Base-by-base conservation (phyloP, 2,329 filamentous ascomycete genomes). In the Exophiala oligosperma region DNA sequence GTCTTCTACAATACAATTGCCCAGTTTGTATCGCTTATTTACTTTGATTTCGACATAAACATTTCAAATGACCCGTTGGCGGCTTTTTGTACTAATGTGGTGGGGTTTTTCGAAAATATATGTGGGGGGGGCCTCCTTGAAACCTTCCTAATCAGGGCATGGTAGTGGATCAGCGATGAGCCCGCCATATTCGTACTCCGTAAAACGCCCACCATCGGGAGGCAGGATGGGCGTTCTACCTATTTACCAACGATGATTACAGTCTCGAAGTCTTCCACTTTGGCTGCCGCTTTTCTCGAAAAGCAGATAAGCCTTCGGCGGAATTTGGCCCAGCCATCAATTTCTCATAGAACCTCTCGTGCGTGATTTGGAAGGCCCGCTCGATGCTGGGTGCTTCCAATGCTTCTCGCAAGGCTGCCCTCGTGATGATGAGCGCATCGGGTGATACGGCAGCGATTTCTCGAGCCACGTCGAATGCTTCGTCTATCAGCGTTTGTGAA, bases 221-320 rank as follows among this genome's bases (percentile, higher is more conserved):
- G 17, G 17, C 17, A 17, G 17, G 17, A 17, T 17, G 17, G 17
- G 17, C 17, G 17, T 17, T 17, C 17, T 17, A 17, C 17, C 17
- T 17, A 17, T 17, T 17, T 17, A 17, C 17, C 17, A 17, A 17
- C 17, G 17, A 17, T 17, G 17, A 37, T 51, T 84, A 76, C 52
- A 76, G 56, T 62, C 75, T 76, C 59, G 72, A 75, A 52, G 70
- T 77, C 68, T 77, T 81, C 88, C 88, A 92, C 32, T 78, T 77
- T 1, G 89, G 83, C 73, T 82, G 81, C 68, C 87, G 79, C 79
- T 86, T 90, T 79, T 91, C 88, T 21, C 88, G 85, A 76, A 92
- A 93, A 61, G 88, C 89, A 73, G 71, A 77, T 21, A 92, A 77
- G 0, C 90, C 90, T 74, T 92, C 89, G 56, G 80, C 82, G 73